A percentile compares a stretch with the other conserved stretches of the same genome.
phyloP scores from a whole-genome alignment of 106 monocot genomes.

The Acorus calamus region DNA sequence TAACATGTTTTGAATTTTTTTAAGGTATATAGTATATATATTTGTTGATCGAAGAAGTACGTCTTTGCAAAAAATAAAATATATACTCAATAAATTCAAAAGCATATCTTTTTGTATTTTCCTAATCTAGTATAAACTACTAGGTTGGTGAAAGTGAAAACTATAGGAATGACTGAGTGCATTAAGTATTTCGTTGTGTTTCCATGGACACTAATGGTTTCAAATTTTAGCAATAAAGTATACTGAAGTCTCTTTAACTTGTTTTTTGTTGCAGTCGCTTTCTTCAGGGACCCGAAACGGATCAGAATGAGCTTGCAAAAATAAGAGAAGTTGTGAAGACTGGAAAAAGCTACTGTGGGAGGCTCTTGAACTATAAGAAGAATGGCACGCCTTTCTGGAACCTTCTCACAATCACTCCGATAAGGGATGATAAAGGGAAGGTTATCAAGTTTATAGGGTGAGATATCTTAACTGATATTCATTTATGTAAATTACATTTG shows the following conservation, averaged over 20 bases:
- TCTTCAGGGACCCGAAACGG: slow-evolving; percentile 88
- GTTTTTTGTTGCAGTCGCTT: slow-evolving; percentile 64
- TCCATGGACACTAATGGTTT: too few species aligned
- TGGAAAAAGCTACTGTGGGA: slow-evolving; percentile 80
- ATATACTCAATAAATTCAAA: too few species aligned
- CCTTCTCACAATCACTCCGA: slow-evolving; percentile 85
- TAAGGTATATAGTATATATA: too few species aligned
- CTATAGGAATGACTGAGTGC: too few species aligned
- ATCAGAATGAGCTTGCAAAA: slow-evolving; percentile 57
- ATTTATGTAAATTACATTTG: too few species aligned
- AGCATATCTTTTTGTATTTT: too few species aligned
- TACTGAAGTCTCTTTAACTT: neutral
- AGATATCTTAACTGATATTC: slow-evolving; percentile 1
- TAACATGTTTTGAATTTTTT: too few species aligned
- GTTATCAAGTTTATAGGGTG: slow-evolving; percentile 92
- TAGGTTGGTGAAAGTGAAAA: too few species aligned
- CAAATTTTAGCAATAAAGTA: neutral
- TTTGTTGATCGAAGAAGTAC: too few species aligned
- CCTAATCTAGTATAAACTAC: too few species aligned
- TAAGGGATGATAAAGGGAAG: slow-evolving; percentile 56
- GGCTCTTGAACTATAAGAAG: slow-evolving; percentile 91
- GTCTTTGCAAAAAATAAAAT: too few species aligned
- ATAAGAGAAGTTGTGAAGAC: slow-evolving; percentile 64
- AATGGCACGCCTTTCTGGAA: slow-evolving; percentile 90
- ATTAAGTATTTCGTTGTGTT: too few species aligned